Evolutionary conservation across 139 green algal genomes (phyloP), one percentile per base, ranked within the genome.

Genomic region (Tetraselmis striata): DNA sequence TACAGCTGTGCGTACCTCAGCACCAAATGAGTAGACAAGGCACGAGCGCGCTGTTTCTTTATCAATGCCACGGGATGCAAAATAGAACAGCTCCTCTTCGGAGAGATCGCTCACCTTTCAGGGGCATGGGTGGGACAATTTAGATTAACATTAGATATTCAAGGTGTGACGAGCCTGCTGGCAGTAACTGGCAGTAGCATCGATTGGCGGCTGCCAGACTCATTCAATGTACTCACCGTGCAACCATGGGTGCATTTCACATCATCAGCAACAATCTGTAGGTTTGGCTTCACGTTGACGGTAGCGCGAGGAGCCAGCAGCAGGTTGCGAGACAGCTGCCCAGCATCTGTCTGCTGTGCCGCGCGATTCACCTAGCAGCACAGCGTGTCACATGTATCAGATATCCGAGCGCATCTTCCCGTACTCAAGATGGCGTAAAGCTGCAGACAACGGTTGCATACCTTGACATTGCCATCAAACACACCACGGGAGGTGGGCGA

Each of bases 261-360:
- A 86, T 99, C 96, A 84, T 99, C 97, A 1, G 97, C 97, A 26
- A 99, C 90, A 85, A 99, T 99, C 90, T 96, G 93, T n/a, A 99
- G 89, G 89, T 99, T 99, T 77, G 97, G 97, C 90, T 98, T 98
- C 1, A 98, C 94, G 83, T 99, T 98, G 75, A 99, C 93, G 30
- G 95, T 98, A 2, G 95, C 97, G 2, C 92, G 89, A 0, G 94
- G 94, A 26, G 92, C 93, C 28, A 99, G 89, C 84, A 99, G 92
- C 82, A 99, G 91, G 86, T 97, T 98, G 67, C 97, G 90, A 77
- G 87, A 94, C 27, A 99, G 90, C 92, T 99, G 97, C 28, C 87
- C 85, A 0, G 97, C 97, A 84, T 99, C 95, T 2, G 96, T 98
- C 84, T 95, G 89, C 92, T 99, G 97, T 23, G 97, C 97, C 11